phyloP scores from a whole-genome alignment of 495 filamentous ascomycete species.

The Xylaria longipes region DNA sequence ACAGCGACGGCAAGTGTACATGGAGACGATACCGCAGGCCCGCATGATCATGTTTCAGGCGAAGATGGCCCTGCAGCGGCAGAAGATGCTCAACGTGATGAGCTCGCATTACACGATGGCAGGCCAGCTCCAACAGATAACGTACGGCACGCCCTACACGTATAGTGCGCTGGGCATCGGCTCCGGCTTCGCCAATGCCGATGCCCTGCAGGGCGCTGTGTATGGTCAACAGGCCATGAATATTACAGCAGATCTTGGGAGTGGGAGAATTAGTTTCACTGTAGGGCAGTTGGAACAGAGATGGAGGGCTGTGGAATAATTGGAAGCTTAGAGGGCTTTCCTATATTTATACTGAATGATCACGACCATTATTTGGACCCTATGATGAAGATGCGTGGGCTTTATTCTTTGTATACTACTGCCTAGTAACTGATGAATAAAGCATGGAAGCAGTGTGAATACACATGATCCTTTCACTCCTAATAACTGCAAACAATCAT shows the following conservation, averaged over 20 bases:
- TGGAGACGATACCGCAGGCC: conserved; percentile 34
- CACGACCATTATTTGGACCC: too few species aligned
- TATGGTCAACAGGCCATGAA: conserved; percentile 29
- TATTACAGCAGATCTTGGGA: conserved; percentile 12
- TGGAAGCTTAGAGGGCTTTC: too few species aligned
- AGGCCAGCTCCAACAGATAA: conserved; percentile 23
- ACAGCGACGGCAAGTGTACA: conserved; percentile 32
- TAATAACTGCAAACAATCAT: background rate
- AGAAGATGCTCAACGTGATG: conserved; percentile 24
- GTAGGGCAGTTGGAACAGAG: conserved; percentile 31
- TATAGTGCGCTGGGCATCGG: conserved; percentile 32
- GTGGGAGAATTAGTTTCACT: background rate
- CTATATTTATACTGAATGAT: too few species aligned
- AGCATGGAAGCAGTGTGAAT: background rate
- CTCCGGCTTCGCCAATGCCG: conserved; percentile 31
- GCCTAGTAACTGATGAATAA: background rate
- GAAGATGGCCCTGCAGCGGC: conserved; percentile 32
- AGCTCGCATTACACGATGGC: conserved; percentile 20
- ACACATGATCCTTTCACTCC: background rate
- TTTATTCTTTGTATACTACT: too few species aligned
- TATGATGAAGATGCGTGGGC: too few species aligned
- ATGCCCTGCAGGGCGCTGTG: conserved; percentile 30
- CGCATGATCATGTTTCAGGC: conserved; percentile 30
- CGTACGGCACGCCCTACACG: conserved; percentile 22
- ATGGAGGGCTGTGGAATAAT: conserved; percentile 36